A percentile compares a stretch with the other conserved stretches of the same genome.
phyloP scores from a whole-genome alignment of 805 yeast genomes.

The Starmerella vitae region DNA sequence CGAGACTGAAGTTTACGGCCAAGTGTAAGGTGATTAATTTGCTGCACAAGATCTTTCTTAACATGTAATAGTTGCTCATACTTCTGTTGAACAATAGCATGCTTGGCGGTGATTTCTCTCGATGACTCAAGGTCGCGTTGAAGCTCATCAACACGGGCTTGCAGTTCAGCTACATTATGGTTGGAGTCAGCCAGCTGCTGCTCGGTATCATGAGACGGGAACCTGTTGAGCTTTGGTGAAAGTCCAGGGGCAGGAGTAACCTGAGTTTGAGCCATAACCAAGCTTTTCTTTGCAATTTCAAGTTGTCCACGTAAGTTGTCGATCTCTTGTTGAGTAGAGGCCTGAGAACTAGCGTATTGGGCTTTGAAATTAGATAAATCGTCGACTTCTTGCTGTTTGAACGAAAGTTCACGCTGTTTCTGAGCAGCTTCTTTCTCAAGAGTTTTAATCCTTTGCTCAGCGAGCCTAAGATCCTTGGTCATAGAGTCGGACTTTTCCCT shows the following conservation, averaged over 20 bases:
- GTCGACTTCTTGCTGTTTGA: conserved; percentile 4
- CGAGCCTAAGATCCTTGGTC: not conserved
- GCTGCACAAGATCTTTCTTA: conserved; percentile 18
- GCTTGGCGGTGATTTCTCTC: conserved; percentile 6
- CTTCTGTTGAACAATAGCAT: conserved; percentile 11
- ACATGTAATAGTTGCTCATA: conserved; percentile 21
- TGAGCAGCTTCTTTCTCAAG: conserved; percentile 5
- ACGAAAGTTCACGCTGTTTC: conserved; percentile 3
- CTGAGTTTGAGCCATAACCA: conserved; percentile 5
- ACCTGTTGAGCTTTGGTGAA: conserved; percentile 2
- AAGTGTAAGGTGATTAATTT: conserved; percentile 15
- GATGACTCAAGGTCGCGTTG: conserved; percentile 9
- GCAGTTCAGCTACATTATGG: conserved; percentile 10
- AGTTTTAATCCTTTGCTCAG: not conserved
- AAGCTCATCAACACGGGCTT: conserved; percentile 6
- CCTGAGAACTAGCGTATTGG: not conserved
- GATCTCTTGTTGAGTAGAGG: not conserved
- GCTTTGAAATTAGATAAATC: conserved; percentile 1
- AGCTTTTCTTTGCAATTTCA: conserved; percentile 3
- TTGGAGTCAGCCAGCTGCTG: conserved; percentile 10
- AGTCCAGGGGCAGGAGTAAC: not conserved
- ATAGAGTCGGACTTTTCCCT: not conserved
- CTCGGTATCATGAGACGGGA: conserved; percentile 7
- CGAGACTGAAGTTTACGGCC: conserved; percentile 9
- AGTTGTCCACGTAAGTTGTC: conserved; percentile 3